A percentile compares a stretch with the other conserved stretches of the same genome.
Conservation (phyloP, 2,329 filamentous ascomycete genomes). For the Trichoderma afroharzianum region DNA sequence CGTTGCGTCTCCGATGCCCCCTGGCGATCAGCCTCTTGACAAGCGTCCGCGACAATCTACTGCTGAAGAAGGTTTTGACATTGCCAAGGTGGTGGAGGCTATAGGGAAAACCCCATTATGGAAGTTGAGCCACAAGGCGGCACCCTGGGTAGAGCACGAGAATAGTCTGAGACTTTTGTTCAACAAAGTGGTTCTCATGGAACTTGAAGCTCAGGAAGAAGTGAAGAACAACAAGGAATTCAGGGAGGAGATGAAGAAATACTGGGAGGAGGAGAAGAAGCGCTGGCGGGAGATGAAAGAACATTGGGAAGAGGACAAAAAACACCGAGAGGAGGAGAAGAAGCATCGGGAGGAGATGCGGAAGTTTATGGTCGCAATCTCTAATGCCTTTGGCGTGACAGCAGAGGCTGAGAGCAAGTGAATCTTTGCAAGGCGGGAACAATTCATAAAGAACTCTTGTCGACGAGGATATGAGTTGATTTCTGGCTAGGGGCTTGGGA, state of each 20-base stretch:
- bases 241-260: not conserved
- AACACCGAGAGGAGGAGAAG: too few relatives aligned
- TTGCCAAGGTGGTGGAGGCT: not conserved
- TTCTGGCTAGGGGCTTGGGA: not conserved
- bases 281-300: too few relatives aligned
- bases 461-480: too few relatives aligned
- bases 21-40: not conserved
- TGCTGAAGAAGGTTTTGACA: not conserved
- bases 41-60: not conserved
- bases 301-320: too few relatives aligned
- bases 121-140: not conserved
- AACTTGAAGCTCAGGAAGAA: not conserved
- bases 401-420: not conserved
- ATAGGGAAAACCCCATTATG: not conserved
- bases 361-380: not conserved
- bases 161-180: accelerated
- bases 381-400: not conserved
- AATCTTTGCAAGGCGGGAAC: not conserved
- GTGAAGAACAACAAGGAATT: not conserved
- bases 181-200: accelerated
- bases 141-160: not conserved
- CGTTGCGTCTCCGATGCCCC: not conserved
- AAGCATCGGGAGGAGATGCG: not conserved
- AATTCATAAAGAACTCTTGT: too few relatives aligned
- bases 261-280: not conserved